Base-by-base conservation (phyloP, 2,329 filamentous ascomycete species). In the Diaporthe citriasiana region DNA sequence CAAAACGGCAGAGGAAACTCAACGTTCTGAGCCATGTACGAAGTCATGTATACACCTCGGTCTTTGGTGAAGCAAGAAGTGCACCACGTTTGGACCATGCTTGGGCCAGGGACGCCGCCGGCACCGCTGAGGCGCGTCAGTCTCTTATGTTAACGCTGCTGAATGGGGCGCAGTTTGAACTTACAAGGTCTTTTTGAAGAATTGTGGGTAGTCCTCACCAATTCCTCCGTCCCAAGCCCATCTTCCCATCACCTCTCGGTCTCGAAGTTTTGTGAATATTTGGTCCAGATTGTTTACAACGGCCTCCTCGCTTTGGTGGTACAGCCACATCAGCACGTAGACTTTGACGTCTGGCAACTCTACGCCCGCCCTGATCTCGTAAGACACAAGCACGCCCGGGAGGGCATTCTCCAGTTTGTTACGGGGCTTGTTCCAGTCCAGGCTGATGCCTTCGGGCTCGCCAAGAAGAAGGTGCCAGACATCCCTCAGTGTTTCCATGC, bases 1-100 rank as follows among this genome's bases (percentile, higher is more conserved):
- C 9, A 47, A 0, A 47, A 47, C 1, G 40, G 40, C 5, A 33
- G 12, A 33, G 25, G 40, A 5, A 65, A 47, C 1, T 35, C 17
- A 1, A 47, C 10, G 1, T 47, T 65, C 19, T 33, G 9, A 9
- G 59, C 12, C 40, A 47, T 47, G 19, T 47, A 47, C 12, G 40
- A 65, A 65, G 40, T 65, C 59, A 65, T 47, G 10, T 65, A 65
- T n/a, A 65, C 40, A n/a, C 59, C 40, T 8, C 59, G 27, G 8
- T 15, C 17, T 33, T 63, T 30, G 0, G 40, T 63, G 27, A 65
- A 65, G 30, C 27, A 47, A 8, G 15, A 65, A 3, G 40, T 65
- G 27, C 40, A 33, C 59, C 27, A 59, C 5, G 55, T 59, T 4
- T 59, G 55, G 22, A 63, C 17, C 59, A 63, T 63, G 4, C 2